phyloP scores from a whole-genome alignment of 345 rosid species.

The Syzygium grande region DNA sequence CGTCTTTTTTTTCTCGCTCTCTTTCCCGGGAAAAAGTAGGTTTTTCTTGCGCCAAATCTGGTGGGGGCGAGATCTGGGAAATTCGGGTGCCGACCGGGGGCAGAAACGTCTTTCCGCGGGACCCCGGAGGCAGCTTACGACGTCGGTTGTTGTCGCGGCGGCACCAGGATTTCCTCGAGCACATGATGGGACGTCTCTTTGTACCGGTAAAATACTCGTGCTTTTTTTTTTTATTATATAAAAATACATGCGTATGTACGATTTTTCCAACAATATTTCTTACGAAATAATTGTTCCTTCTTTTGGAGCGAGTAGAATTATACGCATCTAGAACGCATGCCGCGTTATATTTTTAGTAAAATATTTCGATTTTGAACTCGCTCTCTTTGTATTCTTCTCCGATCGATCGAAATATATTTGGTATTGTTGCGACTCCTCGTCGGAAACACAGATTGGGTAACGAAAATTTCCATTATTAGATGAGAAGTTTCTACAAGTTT shows the following conservation, averaged over 20 bases:
- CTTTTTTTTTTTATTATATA: background rate
- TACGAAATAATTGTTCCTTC: background rate
- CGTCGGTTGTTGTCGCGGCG: background rate
- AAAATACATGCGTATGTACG: background rate
- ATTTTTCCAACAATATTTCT: background rate
- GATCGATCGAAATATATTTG: background rate
- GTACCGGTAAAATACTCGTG: background rate
- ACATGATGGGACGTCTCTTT: background rate
- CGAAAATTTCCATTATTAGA: background rate
- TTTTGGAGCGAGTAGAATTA: background rate
- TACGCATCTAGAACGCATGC: background rate
- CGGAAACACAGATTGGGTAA: background rate
- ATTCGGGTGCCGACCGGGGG: background rate
- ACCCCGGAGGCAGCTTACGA: background rate
- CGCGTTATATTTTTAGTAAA: background rate
- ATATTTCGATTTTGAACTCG: background rate
- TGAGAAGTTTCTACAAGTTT: background rate
- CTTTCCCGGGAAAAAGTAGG: background rate
- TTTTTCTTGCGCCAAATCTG: background rate
- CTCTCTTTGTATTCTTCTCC: background rate
- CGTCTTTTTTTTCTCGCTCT: background rate
- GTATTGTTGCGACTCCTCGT: fast-evolving
- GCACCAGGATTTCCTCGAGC: background rate
- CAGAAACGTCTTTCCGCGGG: background rate
- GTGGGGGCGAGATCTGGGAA: background rate